phyloP scores from a whole-genome alignment of 208 protist species.

The Acanthamoeba royreba region DNA sequence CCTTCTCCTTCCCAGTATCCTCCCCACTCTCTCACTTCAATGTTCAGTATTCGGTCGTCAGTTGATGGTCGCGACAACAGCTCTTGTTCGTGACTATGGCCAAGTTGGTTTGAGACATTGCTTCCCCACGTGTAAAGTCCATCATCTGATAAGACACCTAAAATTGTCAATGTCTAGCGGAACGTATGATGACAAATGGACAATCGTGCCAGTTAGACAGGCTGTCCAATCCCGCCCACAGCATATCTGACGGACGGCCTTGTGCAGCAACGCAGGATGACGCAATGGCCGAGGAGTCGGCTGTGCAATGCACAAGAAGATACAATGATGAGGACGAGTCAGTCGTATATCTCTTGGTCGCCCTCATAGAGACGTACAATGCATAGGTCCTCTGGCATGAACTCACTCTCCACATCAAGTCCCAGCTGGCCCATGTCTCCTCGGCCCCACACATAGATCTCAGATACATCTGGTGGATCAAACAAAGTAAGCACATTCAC shows the following conservation, averaged over 20 bases:
- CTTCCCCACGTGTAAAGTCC: neutral
- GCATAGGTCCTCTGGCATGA: neutral
- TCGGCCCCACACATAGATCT: neutral
- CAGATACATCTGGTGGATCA: neutral
- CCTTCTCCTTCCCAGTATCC: neutral
- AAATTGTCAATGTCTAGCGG: neutral
- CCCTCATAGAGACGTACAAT: neutral
- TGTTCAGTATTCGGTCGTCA: neutral
- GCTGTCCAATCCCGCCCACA: neutral
- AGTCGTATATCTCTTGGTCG: neutral
- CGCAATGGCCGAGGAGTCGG: neutral
- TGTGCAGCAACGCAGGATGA: neutral
- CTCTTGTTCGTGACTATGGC: neutral
- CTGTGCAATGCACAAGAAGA: neutral
- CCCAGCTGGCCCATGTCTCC: neutral
- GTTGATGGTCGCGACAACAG: neutral
- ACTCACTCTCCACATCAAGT: neutral
- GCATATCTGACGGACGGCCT: neutral
- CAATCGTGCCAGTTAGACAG: neutral
- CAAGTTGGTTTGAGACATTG: neutral
- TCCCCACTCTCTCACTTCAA: neutral
- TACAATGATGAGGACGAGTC: neutral
- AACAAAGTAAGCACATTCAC: neutral
- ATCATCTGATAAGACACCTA: neutral
- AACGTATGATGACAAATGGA: neutral